A percentile compares a stretch with the other conserved stretches of the same genome.
These are phyloP conservation scores for Articulospora tetracladia DNA, from an alignment of 495 filamentous ascomycete species.

Conservation along the genomic window DNA sequence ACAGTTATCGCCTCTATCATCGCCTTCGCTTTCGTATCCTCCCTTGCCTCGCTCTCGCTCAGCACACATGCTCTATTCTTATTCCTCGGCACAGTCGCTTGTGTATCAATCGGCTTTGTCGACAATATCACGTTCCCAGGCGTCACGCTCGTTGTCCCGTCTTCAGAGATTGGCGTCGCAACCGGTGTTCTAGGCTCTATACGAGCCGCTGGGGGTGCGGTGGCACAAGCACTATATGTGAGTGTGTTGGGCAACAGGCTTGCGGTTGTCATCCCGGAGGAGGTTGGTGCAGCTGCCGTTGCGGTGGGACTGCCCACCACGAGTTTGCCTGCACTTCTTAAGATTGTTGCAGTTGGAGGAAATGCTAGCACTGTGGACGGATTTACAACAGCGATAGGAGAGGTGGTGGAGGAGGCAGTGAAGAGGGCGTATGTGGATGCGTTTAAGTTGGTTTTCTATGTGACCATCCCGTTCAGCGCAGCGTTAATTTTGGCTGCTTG, in stretches of 20 bases:
- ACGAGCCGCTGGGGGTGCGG: conserved; percentile 18
- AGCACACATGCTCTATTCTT: conserved; percentile 25
- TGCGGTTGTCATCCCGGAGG: background rate
- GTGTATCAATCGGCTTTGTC: conserved; percentile 30
- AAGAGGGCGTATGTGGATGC: conserved; percentile 37
- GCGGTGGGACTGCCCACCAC: conserved; percentile 39
- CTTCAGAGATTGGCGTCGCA: conserved; percentile 26
- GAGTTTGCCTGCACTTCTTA: conserved; percentile 35
- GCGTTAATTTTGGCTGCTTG: conserved; percentile 38
- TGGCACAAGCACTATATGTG: conserved; percentile 19
- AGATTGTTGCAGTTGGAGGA: conserved; percentile 29
- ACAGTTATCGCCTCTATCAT: conserved; percentile 27
- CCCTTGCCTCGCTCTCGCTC: conserved; percentile 1
- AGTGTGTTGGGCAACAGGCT: conserved; percentile 11
- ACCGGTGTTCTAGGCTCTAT: conserved; percentile 24
- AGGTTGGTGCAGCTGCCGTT: conserved; percentile 32
- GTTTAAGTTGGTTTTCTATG: conserved; percentile 44
- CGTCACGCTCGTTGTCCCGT: conserved; percentile 29
- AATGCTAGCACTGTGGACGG: conserved; percentile 38
- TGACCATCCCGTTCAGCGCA: conserved; percentile 42
- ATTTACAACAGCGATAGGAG: conserved; percentile 32
- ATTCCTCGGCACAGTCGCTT: conserved; percentile 23
- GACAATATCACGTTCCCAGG: conserved; percentile 29
- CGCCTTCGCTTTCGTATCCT: conserved; percentile 31
- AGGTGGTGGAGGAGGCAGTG: conserved; percentile 31